These are phyloP conservation scores for Leccinum longicurvipes DNA, from an alignment of 768 basidiomycete species.

Conservation along the genomic window DNA sequence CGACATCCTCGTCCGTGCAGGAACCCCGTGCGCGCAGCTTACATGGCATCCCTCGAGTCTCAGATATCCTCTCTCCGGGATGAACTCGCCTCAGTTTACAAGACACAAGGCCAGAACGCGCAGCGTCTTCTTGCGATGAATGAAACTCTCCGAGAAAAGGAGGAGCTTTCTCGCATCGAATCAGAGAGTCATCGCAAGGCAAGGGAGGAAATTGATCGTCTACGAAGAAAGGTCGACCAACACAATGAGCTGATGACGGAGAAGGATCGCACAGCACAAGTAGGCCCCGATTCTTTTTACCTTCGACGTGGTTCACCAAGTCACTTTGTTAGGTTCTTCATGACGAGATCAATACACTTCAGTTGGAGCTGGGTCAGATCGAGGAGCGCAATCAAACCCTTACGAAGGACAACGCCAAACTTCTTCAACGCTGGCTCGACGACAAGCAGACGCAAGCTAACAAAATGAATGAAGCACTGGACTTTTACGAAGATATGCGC, in stretches of 20 bases:
- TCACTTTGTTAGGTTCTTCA: conserved; percentile 67
- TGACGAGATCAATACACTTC: conserved; percentile 91
- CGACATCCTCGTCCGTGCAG: conserved; percentile 34
- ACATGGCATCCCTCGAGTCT: conserved; percentile 87
- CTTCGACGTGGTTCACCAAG: not conserved
- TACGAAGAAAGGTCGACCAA: conserved; percentile 77
- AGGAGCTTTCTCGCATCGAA: conserved; percentile 80
- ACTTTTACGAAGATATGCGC: conserved; percentile 86
- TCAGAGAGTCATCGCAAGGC: conserved; percentile 75
- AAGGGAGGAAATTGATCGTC: conserved; percentile 66
- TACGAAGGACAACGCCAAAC: conserved; percentile 88
- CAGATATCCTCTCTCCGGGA: conserved; percentile 90
- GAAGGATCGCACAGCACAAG: conserved; percentile 88
- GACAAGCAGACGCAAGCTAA: conserved; percentile 91
- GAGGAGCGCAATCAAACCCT: conserved; percentile 85
- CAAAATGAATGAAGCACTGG: conserved; percentile 91
- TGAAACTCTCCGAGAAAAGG: conserved; percentile 91
- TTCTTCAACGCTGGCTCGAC: conserved; percentile 96
- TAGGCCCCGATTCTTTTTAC: conserved; percentile 26
- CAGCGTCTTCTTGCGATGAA: conserved; percentile 92
- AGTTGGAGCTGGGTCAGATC: conserved; percentile 87
- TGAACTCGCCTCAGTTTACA: conserved; percentile 92
- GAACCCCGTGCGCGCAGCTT: conserved; percentile 83
- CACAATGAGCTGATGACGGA: conserved; percentile 83
- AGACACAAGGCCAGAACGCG: conserved; percentile 93